Conservation (phyloP, 768 basidiomycete genomes). For the Lentinula boryana region DNA sequence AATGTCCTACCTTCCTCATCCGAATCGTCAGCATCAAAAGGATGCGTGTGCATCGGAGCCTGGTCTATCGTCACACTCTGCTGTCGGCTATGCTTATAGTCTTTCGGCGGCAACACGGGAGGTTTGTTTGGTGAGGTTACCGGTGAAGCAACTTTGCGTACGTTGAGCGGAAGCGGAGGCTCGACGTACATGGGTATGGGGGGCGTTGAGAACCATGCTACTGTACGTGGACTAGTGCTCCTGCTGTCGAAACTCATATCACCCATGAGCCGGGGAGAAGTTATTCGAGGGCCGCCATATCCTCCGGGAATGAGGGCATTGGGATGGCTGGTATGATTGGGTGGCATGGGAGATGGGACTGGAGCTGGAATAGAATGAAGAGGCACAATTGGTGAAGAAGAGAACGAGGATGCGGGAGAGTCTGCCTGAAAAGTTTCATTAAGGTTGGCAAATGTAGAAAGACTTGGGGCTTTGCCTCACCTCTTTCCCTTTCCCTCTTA, state of each 20-base stretch:
- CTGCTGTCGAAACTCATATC: not conserved
- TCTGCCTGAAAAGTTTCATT: not conserved
- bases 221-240: not conserved
- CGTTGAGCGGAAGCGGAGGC: not conserved
- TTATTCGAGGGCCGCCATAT: not conserved
- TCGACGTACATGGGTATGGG: not conserved
- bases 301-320: not conserved
- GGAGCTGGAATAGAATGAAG: not conserved
- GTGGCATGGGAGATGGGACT: not conserved
- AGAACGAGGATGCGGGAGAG: conserved; percentile 3
- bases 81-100: not conserved
- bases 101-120: not conserved
- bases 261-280: not conserved
- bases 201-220: not conserved
- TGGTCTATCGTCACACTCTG: not conserved
- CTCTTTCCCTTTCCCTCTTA: not conserved
- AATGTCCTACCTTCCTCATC: conserved; percentile 1
- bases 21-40: conserved; percentile 2
- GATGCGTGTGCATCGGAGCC: conserved; percentile 1
- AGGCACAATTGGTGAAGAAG: not conserved
- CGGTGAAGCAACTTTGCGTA: not conserved
- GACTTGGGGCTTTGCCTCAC: not conserved
- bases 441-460: not conserved
- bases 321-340: not conserved
- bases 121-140: not conserved